These are phyloP conservation scores for Comarum palustre DNA, from an alignment of 306 rosid genomes.

Conservation along the genomic window DNA sequence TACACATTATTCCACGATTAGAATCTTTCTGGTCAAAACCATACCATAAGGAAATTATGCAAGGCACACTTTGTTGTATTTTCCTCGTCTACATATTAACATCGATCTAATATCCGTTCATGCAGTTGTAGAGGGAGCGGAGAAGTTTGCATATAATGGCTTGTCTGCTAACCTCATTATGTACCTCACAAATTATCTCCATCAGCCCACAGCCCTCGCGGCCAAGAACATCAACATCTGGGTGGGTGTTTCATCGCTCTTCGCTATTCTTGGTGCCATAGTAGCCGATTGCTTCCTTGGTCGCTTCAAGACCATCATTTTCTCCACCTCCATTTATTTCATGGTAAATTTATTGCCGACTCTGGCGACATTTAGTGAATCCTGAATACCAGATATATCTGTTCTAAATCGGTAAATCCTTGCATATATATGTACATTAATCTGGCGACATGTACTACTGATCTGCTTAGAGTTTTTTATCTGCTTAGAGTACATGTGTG, in stretches of 20 bases:
- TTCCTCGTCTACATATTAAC: not conserved
- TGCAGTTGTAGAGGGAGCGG: slow-evolving; percentile 44
- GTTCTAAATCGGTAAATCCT: not conserved
- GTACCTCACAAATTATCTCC: slow-evolving; percentile 37
- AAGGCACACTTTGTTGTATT: too few species aligned
- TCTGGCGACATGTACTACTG: too few species aligned
- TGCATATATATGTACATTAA: too few species aligned
- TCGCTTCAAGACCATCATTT: slow-evolving; percentile 53
- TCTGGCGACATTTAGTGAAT: too few species aligned
- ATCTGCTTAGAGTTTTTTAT: too few species aligned
- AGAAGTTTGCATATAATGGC: slow-evolving; percentile 35
- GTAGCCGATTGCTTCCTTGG: slow-evolving; percentile 55
- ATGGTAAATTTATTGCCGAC: slow-evolving; percentile 27
- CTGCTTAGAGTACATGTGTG: too few species aligned
- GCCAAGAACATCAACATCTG: slow-evolving; percentile 55
- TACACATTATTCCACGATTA: too few species aligned
- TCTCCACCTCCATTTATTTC: slow-evolving; percentile 44
- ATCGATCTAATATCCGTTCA: too few species aligned
- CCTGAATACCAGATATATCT: too few species aligned
- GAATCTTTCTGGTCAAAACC: too few species aligned
- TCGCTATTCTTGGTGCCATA: slow-evolving; percentile 56
- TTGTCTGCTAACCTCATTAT: slow-evolving; percentile 25
- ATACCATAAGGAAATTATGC: too few species aligned
- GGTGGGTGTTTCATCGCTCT: slow-evolving; percentile 48
- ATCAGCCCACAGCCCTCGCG: slow-evolving; percentile 40